A percentile compares a stretch with the other conserved stretches of the same genome.
Conservation (phyloP, 345 rosid species). For the Citrus reticulata region DNA sequence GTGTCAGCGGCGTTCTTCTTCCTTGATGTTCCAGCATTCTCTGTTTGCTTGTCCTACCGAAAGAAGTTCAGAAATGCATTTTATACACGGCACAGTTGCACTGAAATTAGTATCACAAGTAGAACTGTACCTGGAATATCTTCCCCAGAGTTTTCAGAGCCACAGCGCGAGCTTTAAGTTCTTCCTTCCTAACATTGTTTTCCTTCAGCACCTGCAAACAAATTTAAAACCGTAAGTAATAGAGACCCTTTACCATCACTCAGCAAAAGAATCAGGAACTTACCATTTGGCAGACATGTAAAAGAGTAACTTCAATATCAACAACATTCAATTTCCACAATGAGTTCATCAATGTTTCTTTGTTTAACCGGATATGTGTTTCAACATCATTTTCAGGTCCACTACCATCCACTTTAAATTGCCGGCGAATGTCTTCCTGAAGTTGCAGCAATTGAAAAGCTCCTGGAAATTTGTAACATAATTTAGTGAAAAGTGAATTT, state of each 20-base stretch:
- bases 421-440: conserved; percentile 71
- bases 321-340: conserved; percentile 88
- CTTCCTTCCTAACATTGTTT: conserved; percentile 60
- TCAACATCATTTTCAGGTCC: conserved; percentile 60
- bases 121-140: conserved; percentile 61
- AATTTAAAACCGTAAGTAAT: neutral
- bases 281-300: conserved; percentile 86
- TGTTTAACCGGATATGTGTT: conserved; percentile 63
- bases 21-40: conserved; percentile 48
- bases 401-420: conserved; percentile 57
- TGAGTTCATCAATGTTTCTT: conserved; percentile 75
- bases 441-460: conserved; percentile 89
- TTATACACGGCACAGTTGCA: neutral
- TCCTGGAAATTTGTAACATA: conserved; percentile 36
- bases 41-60: conserved; percentile 53
- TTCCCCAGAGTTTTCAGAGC: conserved; percentile 83
- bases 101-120: neutral
- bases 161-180: conserved; percentile 62
- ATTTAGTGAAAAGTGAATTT: neutral
- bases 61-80: neutral
- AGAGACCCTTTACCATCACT: neutral
- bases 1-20: conserved; percentile 36
- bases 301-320: conserved; percentile 79
- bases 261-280: conserved; percentile 17
- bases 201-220: conserved; percentile 61